phyloP scores from a whole-genome alignment of 1,284 basidiomycete genomes.

The Takashimella koratensis region DNA sequence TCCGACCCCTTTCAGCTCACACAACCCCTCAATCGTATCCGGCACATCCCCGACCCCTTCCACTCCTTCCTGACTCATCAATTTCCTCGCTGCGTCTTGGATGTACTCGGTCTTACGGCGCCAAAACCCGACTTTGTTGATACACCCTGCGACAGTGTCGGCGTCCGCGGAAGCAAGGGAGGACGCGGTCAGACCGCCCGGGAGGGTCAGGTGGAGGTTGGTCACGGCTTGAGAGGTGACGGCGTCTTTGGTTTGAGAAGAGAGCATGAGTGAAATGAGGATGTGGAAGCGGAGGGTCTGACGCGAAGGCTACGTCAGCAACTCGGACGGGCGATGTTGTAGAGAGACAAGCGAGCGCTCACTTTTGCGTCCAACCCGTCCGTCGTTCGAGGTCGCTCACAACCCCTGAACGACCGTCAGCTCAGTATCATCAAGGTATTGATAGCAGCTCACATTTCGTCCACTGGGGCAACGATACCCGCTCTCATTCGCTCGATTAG shows the following conservation, averaged over 20 bases:
- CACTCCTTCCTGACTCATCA: slow-evolving; percentile 55
- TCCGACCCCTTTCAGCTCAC: slow-evolving; percentile 78
- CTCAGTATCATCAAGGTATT: background rate
- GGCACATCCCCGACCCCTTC: slow-evolving; percentile 63
- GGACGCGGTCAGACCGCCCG: slow-evolving; percentile 72
- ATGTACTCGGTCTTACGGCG: slow-evolving; percentile 72
- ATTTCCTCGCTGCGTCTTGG: slow-evolving; percentile 66
- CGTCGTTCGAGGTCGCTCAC: slow-evolving; percentile 31
- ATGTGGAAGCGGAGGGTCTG: slow-evolving; percentile 77
- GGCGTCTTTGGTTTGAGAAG: slow-evolving; percentile 88
- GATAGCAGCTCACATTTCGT: slow-evolving; percentile 72
- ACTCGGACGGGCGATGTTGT: background rate
- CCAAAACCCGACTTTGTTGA: slow-evolving; percentile 92
- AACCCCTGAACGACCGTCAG: slow-evolving; percentile 24
- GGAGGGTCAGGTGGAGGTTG: slow-evolving; percentile 68
- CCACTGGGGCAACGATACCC: slow-evolving; percentile 73
- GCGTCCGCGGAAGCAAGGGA: slow-evolving; percentile 65
- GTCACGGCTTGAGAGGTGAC: slow-evolving; percentile 79
- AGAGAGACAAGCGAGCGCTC: slow-evolving; percentile 10
- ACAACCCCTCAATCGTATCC: slow-evolving; percentile 77
- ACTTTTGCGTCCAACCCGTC: slow-evolving; percentile 65
- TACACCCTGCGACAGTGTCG: slow-evolving; percentile 63
- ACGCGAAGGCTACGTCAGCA: too few species aligned
- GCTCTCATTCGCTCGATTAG: slow-evolving; percentile 74
- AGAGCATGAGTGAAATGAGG: slow-evolving; percentile 90